Conservation (phyloP, 2,329 filamentous ascomycete species). For the Metarhizium anisopliae region DNA sequence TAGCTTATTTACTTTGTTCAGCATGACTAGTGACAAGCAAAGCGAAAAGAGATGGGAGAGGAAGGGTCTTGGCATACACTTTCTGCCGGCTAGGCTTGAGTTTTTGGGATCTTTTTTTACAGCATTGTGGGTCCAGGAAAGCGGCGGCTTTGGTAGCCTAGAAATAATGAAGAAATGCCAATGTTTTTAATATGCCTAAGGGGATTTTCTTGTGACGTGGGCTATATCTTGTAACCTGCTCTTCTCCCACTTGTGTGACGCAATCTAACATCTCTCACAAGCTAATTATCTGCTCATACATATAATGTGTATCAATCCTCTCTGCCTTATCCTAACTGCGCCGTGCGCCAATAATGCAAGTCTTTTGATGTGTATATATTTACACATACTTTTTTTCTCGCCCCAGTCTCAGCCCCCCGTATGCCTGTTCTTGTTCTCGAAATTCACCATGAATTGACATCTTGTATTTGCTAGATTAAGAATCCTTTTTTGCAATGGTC, state of each 20-base stretch:
- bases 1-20: not conserved
- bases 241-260: too few relatives aligned
- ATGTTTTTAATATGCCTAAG: not conserved
- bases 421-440: not conserved
- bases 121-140: not conserved
- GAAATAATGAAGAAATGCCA: conserved; percentile 1
- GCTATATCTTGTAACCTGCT: not conserved
- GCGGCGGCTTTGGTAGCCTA: not conserved
- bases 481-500: conserved; percentile 23
- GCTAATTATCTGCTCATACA: too few relatives aligned
- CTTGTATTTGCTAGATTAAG: conserved; percentile 4
- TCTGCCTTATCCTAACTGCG: not conserved
- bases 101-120: not conserved
- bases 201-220: not conserved
- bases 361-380: not conserved
- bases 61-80: not conserved
- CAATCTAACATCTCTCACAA: too few relatives aligned
- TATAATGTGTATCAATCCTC: not conserved
- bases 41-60: not conserved
- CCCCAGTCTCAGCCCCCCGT: too few relatives aligned
- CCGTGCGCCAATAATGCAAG: not conserved
- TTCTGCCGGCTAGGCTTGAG: not conserved
- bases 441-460: not conserved
- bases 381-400: not conserved
- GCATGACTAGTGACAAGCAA: not conserved